Evolutionary conservation across 2,329 filamentous ascomycete species (phyloP).

Genomic region (Ciborinia camelliae): DNA sequence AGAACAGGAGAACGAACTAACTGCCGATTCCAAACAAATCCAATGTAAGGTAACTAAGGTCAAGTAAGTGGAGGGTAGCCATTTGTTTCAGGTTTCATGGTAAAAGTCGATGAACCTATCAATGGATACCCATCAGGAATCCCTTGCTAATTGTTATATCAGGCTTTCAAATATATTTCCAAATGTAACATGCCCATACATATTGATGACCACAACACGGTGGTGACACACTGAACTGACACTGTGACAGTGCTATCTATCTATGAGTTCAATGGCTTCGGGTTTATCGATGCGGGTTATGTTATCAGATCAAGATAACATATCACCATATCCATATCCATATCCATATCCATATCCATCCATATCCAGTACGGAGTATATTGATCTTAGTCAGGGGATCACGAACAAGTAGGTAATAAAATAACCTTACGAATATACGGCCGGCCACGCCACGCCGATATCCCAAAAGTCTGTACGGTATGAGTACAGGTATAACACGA

Average conservation of each 20-base stretch:
- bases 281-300: constrained; percentile 4
- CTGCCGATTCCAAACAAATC: constrained; percentile 3
- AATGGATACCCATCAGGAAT: background rate
- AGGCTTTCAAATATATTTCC: constrained; percentile 5
- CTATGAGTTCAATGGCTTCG: background rate
- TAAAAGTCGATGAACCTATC: constrained; percentile 1
- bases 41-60: background rate
- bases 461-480: background rate
- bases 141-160: constrained; percentile 7
- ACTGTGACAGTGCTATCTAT: too few species aligned
- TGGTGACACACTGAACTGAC: too few species aligned
- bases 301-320: constrained; percentile 13
- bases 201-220: background rate
- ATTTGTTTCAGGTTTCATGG: constrained; percentile 10
- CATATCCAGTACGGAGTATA: background rate
- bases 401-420: too few species aligned
- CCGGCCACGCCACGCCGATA: too few species aligned
- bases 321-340: too few species aligned
- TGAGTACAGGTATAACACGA: constrained; percentile 6
- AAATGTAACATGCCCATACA: constrained; percentile 3
- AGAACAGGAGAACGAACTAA: too few species aligned
- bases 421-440: background rate
- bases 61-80: too few species aligned
- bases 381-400: background rate
- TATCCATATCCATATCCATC: too few species aligned